Evolutionary conservation across 805 yeast genomes (phyloP).

Genomic region (Novakomyces olei): DNA sequence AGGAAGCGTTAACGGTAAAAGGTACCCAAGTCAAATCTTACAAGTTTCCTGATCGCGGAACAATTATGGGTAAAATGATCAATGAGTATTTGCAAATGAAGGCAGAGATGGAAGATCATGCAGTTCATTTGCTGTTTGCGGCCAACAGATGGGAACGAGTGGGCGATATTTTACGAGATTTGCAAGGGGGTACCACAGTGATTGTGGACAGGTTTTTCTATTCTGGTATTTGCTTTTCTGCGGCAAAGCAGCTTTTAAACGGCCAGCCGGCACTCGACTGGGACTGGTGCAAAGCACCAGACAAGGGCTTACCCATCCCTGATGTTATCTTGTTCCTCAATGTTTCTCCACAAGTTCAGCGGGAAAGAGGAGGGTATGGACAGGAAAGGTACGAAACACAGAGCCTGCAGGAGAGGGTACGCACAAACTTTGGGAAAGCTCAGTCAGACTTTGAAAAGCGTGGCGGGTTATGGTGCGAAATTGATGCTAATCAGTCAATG

Average conservation of each 20-base stretch:
- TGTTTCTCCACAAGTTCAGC: constrained; percentile 25
- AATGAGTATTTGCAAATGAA: constrained; percentile 36
- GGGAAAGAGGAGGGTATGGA: constrained; percentile 61
- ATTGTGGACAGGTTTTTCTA: constrained; percentile 73
- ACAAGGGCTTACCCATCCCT: constrained; percentile 65
- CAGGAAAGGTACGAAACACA: constrained; percentile 72
- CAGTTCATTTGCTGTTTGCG: constrained; percentile 69
- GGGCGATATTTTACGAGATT: constrained; percentile 21
- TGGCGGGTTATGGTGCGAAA: no score
- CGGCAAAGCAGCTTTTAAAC: constrained; percentile 33
- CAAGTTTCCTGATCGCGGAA: constrained; percentile 70
- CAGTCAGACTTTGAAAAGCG: no score
- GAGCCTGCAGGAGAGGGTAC: constrained; percentile 60
- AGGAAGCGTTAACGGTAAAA: constrained; percentile 12
- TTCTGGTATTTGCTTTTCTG: constrained; percentile 81
- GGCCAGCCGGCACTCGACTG: constrained; percentile 25
- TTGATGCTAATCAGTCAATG: no score
- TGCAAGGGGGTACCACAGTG: constrained; percentile 34
- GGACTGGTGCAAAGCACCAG: constrained; percentile 67
- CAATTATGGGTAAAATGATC: constrained; percentile 60
- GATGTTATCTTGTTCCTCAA: constrained; percentile 64
- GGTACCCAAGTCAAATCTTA: constrained; percentile 19
- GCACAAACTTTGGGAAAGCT: no score
- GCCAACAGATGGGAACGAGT: constrained; percentile 88
- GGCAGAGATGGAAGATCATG: constrained; percentile 43